Evolutionary conservation across 2,329 filamentous ascomycete genomes (phyloP), one percentile per base, ranked within the genome.

Genomic region (Fusarium palustre): DNA sequence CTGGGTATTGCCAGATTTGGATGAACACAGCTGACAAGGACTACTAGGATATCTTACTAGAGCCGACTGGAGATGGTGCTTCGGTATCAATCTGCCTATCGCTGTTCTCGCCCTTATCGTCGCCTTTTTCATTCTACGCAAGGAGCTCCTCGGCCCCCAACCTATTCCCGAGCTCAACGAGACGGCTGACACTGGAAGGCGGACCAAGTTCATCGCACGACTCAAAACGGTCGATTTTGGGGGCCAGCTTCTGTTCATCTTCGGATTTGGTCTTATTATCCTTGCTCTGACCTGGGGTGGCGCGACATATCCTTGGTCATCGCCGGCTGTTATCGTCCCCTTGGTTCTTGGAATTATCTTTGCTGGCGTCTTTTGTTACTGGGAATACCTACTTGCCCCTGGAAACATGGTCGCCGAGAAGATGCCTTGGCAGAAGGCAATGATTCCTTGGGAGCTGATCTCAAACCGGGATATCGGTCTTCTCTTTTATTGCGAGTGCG

Each of bases 41-140:
- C 5, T 16, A 5, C 1, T 22, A 79, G 78, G 83, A 1, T 86
- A 86, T 60, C 80, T 89, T 15, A 86, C 86, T 22, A 78, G 81
- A 36, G 77, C 82, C 6, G 84, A 82, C 66, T 92, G 90, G 89
- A 80, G 89, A 50, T 92, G 90, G 84, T 89, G 88, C 72, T 92
- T 92, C 74, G 87, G 84, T 38, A 84, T 91, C 55, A 88, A 87
- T 64, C 80, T 89, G n/a, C 87, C 87, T 18, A 81, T 90, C 42
- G 83, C 80, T 2, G 79, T 82, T 5, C 70, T 85, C 22, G 85
- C 84, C 8, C 80, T 90, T 36, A 48, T 85, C n/a, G 61, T 87
- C 41, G 81, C 87, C 50, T 86, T 86, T 70, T 76, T 89, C 55
- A 69, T 91, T 34, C 81, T 91, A 33, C 83, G 88, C 22, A 83